Evolutionary conservation across 345 rosid species (phyloP), one percentile per base, ranked within the genome.

Genomic region (Chamaenerion angustifolium): DNA sequence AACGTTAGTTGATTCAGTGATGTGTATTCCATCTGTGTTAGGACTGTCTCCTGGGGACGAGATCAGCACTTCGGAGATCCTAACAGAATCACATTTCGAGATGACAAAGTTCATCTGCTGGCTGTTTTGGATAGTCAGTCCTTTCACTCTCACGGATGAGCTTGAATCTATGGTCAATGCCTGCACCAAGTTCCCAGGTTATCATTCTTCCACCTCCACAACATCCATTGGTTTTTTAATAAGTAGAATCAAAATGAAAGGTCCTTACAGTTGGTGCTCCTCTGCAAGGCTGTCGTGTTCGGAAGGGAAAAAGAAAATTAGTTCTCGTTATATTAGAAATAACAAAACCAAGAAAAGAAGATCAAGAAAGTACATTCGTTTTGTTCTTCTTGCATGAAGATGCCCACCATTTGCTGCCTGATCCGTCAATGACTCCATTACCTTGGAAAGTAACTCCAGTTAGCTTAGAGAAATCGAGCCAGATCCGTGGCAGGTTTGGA

Each of bases 401-500:
- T 54, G 80, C 85, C 99, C 99, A 92, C 99, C 99, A 92, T 71
- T 88, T 82, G 67, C 94, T 77, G 51, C 99, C 99, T 11, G 96
- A 92, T 19, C 95, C 99, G 65, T 92, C 94, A 65, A 92, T 82
- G 43, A 88, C 72, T 58, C 99, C 99, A 56, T 64, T 64, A 23
- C 96, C 96, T 67, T 80, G 94, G 72, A 92, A 88, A 47, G 60
- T 31, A 5, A 81, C 94, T 37, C 94, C 76, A 9, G 74, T 65
- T 48, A 92, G 84, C 58, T 76, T 82, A 27, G 80, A 77, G 68
- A 92, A 92, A 49, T 83, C 88, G 21, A 93, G 99, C 99, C 99
- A 93, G 52, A 61, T 13, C 54, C 82, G 73, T 35, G 75, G 61
- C 21, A 75, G 62, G 42, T 70, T 51, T 35, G 92, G 95, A 62